Evolutionary conservation across 306 rosid species (phyloP).

Genomic region (Sechiopsis laciniata): DNA sequence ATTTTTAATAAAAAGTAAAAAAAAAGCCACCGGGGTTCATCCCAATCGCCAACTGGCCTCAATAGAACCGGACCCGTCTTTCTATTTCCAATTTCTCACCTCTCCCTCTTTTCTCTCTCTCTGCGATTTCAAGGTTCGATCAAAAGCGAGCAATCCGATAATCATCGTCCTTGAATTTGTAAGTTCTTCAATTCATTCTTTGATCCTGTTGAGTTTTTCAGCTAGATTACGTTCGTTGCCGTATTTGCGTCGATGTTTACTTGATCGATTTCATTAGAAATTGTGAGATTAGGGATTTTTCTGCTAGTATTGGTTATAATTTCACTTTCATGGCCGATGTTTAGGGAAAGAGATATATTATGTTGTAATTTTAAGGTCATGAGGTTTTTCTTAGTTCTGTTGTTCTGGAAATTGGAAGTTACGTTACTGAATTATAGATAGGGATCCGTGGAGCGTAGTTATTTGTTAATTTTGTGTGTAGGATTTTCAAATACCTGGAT

Average conservation of each 20-base stretch:
- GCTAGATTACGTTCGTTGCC: not conserved
- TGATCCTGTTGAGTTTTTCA: not conserved
- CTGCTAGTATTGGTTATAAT: not conserved
- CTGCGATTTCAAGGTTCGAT: conserved; percentile 5
- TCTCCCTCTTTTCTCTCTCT: not conserved
- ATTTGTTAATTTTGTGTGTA: not conserved
- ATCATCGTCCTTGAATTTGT: conserved; percentile 18
- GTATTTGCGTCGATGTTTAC: not conserved
- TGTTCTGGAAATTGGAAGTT: not conserved
- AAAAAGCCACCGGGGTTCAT: conserved; percentile 6
- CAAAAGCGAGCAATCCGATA: conserved; percentile 12
- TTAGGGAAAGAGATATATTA: too few species aligned
- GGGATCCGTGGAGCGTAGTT: not conserved
- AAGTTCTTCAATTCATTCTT: conserved; percentile 19
- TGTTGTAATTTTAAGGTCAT: not conserved
- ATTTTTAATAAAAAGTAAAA: not conserved
- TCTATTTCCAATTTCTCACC: not conserved
- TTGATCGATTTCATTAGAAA: conserved; percentile 1
- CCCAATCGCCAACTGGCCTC: conserved; percentile 18
- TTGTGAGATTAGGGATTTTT: conserved; percentile 5
- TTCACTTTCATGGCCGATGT: too few species aligned
- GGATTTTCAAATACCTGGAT: not conserved
- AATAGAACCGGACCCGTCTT: conserved; percentile 10
- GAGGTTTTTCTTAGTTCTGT: conserved; percentile 10
- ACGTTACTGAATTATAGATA: not conserved